Base-by-base conservation (phyloP, 768 basidiomycete genomes). In the Rhizopogon vinicolor region DNA sequence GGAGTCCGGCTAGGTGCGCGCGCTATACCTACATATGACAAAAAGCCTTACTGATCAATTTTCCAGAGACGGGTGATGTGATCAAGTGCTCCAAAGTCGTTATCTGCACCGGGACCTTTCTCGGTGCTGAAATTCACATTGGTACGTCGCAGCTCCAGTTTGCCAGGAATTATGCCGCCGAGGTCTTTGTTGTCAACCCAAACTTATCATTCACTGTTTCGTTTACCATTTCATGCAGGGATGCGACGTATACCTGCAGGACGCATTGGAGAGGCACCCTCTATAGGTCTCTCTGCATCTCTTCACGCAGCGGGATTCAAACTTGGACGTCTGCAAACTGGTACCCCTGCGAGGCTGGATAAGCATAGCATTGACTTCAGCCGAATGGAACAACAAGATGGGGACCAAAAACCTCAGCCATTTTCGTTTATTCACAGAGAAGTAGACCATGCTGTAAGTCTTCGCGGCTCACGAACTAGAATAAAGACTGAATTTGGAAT, bases 51-150 rank as follows among this genome's bases (percentile, higher is more conserved):
- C 63, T 22, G 1, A 13, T 42, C 29, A 9, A 13, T 56, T 31
- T 41, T 19, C 10, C 67, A 91, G 91, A 91, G 33, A 77, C 81
- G 4, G 89, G 91, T 9, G 87, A 93, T 50, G 64, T 85, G 16
- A 84, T 95, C 29, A 72, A 74, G 16, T 95, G 91, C 62, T 84
- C 87, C 3, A 84, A 87, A 60, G 89, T 94, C 10, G 88, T 96
- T 29, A 80, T 96, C 13, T 93, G 91, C 62, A 95, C 93, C 0
- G 93, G 93, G 7, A 96, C 93, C 0, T 96, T 96, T 66, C 78
- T 96, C 25, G 87, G 88, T 2, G 93, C 91, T 10, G 91, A 95
- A 72, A 92, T 94, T 44, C 93, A 95, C 63, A 89, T 96, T 44
- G 93, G 91, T 85, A 62, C 28, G 67, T 50, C 25, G 7, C 9